Conservation (phyloP, 139 green algal genomes). For the Edaphochlamys debaryana region DNA sequence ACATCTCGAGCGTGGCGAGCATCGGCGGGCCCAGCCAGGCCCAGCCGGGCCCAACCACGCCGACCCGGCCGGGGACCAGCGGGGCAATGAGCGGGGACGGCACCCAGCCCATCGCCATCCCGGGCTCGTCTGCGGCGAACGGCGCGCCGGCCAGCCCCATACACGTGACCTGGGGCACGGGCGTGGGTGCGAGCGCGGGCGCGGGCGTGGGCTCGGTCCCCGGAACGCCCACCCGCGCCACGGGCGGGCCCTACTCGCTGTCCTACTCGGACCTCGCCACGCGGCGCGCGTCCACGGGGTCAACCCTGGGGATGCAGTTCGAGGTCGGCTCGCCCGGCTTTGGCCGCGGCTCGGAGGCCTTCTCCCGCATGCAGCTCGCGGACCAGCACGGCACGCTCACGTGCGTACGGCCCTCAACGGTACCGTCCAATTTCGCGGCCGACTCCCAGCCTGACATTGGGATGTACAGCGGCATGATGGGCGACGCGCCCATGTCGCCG, state of each 20-base stretch:
- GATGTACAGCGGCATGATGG: not conserved
- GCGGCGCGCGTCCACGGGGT: slow-evolving; percentile 9
- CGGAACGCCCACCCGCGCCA: slow-evolving; percentile 16
- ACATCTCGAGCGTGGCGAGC: too few relatives aligned
- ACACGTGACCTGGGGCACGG: slow-evolving; percentile 19
- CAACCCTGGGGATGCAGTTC: not conserved
- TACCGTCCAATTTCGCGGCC: slow-evolving; percentile 23
- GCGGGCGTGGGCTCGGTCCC: too few relatives aligned
- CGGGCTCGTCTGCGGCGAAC: too few relatives aligned
- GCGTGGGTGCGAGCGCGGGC: not conserved
- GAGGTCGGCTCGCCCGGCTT: slow-evolving; percentile 9
- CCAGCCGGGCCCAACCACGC: too few relatives aligned
- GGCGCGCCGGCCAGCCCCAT: not conserved
- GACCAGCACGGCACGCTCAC: slow-evolving; percentile 25
- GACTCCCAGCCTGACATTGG: slow-evolving; percentile 14
- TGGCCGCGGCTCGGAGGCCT: slow-evolving; percentile 5
- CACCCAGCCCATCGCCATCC: too few relatives aligned
- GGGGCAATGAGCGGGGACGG: too few relatives aligned
- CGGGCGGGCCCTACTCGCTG: not conserved
- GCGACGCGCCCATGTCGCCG: too few relatives aligned
- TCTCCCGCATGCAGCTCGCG: slow-evolving; percentile 3
- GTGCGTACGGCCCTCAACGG: slow-evolving; percentile 16
- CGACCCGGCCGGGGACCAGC: too few relatives aligned
- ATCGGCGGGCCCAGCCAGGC: too few relatives aligned
- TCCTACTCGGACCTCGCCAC: not conserved